phyloP scores from a whole-genome alignment of 768 basidiomycete genomes.

The Hirschioporus abietinus region DNA sequence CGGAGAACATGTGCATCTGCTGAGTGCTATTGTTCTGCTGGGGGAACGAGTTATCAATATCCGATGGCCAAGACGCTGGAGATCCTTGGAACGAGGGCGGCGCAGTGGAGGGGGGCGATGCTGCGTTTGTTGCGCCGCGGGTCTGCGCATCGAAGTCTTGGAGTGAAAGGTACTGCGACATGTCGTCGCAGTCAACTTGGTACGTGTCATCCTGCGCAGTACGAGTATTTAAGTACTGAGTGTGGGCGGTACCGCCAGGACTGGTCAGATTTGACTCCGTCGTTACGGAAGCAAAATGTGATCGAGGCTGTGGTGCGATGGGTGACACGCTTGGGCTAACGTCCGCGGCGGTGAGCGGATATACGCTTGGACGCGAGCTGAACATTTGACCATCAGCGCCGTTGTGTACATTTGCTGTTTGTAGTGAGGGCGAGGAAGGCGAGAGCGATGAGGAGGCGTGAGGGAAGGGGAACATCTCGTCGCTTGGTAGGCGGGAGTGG shows the following conservation, averaged over 20 bases:
- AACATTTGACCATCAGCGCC: background rate
- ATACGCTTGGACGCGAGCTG: background rate
- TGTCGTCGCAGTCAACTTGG: background rate
- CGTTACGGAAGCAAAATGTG: conserved; percentile 5
- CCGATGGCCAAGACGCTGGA: background rate
- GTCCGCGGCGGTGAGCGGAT: conserved; percentile 3
- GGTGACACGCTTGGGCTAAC: conserved; percentile 4
- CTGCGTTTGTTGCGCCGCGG: background rate
- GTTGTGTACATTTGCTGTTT: background rate
- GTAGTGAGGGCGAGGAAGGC: background rate
- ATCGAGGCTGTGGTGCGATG: conserved; percentile 2
- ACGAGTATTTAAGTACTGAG: background rate
- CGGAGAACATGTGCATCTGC: background rate
- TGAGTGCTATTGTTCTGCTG: background rate
- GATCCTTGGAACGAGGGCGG: background rate
- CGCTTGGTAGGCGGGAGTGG: background rate
- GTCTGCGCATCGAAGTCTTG: background rate
- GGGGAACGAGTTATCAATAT: background rate
- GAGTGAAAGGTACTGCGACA: background rate
- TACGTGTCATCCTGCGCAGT: background rate
- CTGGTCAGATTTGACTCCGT: background rate
- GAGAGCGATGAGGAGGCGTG: background rate
- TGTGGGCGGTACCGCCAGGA: too few species aligned
- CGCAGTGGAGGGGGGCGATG: conserved; percentile 3
- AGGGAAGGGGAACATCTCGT: background rate